These are phyloP conservation scores for Hygrophoropsis aurantiaca DNA, from an alignment of 768 basidiomycete species.

Conservation along the genomic window DNA sequence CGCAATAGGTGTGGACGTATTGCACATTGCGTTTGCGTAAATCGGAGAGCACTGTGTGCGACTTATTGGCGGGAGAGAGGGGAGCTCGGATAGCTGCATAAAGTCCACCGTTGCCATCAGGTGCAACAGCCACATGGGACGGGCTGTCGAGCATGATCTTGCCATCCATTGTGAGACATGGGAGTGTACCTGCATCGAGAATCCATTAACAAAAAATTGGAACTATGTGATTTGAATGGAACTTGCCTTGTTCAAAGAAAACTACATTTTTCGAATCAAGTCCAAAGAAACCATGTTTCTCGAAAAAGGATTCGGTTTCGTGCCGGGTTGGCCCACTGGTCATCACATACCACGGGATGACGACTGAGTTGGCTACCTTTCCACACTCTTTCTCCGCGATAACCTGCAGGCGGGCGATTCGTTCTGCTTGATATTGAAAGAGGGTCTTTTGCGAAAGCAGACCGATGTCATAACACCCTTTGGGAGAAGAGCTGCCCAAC, in stretches of 20 bases:
- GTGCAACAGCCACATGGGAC: constrained; percentile 87
- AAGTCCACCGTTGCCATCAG: constrained; percentile 96
- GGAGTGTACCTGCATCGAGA: constrained; percentile 83
- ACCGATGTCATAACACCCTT: constrained; percentile 98
- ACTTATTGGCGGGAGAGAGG: constrained; percentile 55
- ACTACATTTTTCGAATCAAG: constrained; percentile 77
- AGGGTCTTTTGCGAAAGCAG: constrained; percentile 90
- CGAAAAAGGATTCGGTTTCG: constrained; percentile 86
- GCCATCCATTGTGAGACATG: constrained; percentile 92
- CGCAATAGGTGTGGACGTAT: constrained; percentile 94
- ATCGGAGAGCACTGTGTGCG: constrained; percentile 81
- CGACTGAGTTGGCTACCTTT: constrained; percentile 59
- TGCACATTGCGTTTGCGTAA: constrained; percentile 71
- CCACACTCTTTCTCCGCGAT: constrained; percentile 60
- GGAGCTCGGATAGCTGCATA: constrained; percentile 91
- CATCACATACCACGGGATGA: constrained; percentile 98
- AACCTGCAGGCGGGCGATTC: constrained; percentile 81
- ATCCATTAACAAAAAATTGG: neutral
- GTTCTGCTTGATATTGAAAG: constrained; percentile 97
- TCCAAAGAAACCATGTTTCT: constrained; percentile 76
- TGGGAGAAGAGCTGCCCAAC: constrained; percentile 88
- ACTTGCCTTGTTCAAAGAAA: constrained; percentile 93
- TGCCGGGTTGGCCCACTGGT: constrained; percentile 92
- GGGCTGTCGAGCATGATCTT: constrained; percentile 85
- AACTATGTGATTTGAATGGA: constrained; percentile 3